A percentile compares a stretch with the other conserved stretches of the same genome.
phyloP scores from a whole-genome alignment of 139 green algal genomes.

The Chlorella sp. region DNA sequence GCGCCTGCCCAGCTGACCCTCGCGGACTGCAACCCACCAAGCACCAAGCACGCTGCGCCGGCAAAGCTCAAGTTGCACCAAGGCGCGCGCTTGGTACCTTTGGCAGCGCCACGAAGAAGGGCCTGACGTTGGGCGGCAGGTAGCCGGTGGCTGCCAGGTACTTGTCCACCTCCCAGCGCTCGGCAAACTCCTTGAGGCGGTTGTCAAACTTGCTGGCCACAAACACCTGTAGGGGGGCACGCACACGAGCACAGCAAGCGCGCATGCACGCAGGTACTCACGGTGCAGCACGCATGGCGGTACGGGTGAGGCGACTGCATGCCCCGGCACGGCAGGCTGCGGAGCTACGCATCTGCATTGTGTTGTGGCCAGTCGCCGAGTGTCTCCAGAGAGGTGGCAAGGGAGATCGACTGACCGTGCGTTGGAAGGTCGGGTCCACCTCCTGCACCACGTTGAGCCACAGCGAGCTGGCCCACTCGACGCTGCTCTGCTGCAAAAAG shows the following conservation, averaged over 20 bases:
- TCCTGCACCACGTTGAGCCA: constrained; percentile 89
- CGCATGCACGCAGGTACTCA: neutral
- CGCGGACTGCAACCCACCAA: too few relatives aligned
- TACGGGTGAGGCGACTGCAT: too few relatives aligned
- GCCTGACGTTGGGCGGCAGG: constrained; percentile 71
- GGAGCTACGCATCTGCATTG: too few relatives aligned
- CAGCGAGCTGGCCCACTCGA: constrained; percentile 89
- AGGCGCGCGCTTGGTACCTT: too few relatives aligned
- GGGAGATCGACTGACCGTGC: constrained; percentile 36
- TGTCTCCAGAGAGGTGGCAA: too few relatives aligned
- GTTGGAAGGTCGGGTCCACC: constrained; percentile 81
- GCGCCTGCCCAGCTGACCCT: too few relatives aligned
- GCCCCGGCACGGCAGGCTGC: too few relatives aligned
- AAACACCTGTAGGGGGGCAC: constrained; percentile 53
- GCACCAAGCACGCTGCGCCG: too few relatives aligned
- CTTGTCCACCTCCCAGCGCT: constrained; percentile 91
- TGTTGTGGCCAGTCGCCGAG: too few relatives aligned
- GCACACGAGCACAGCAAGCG: neutral
- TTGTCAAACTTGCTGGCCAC: constrained; percentile 96
- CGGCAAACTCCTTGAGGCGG: constrained; percentile 85
- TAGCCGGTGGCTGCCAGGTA: constrained; percentile 85
- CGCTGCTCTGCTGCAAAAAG: constrained; percentile 89
- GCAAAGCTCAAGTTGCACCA: too few relatives aligned
- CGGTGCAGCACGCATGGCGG: neutral
- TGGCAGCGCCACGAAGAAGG: constrained; percentile 92